Conservation (phyloP, 345 rosid genomes). For the Eucalyptus pauciflora region DNA sequence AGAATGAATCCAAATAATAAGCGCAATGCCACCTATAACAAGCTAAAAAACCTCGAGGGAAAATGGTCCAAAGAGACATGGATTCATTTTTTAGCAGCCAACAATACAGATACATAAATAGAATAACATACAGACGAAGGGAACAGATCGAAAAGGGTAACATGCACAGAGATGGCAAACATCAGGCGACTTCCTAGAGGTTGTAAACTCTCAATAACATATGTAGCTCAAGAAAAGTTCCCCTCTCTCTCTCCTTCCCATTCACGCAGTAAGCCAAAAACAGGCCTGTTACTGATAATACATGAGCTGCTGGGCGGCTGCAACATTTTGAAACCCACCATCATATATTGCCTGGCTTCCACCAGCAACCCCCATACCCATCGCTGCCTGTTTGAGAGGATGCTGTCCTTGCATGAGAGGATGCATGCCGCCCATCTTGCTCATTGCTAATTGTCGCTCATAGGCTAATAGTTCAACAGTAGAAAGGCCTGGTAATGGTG, state of each 20-base stretch:
- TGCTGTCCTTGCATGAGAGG: too few relatives aligned
- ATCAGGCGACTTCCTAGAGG: background rate
- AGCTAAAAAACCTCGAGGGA: background rate
- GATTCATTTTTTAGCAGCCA: background rate
- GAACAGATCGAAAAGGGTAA: background rate
- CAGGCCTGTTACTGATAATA: too few relatives aligned
- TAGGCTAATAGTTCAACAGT: slow-evolving; percentile 14
- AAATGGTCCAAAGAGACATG: background rate
- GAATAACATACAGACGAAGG: background rate
- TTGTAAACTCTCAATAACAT: background rate
- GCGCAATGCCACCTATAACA: background rate
- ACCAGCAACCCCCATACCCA: too few relatives aligned
- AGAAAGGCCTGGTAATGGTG: slow-evolving; percentile 52
- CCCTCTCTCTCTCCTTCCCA: background rate
- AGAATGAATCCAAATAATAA: background rate
- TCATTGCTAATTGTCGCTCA: too few relatives aligned
- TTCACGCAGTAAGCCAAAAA: too few relatives aligned
- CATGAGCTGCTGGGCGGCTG: too few relatives aligned
- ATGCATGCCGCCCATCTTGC: too few relatives aligned
- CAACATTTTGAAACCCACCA: too few relatives aligned
- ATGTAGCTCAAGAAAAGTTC: background rate
- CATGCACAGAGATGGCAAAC: background rate
- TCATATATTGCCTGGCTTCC: too few relatives aligned
- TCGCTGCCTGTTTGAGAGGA: too few relatives aligned
- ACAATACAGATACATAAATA: background rate